Base-by-base conservation (phyloP, 2,329 filamentous ascomycete genomes). In the Aureobasidium sp. region DNA sequence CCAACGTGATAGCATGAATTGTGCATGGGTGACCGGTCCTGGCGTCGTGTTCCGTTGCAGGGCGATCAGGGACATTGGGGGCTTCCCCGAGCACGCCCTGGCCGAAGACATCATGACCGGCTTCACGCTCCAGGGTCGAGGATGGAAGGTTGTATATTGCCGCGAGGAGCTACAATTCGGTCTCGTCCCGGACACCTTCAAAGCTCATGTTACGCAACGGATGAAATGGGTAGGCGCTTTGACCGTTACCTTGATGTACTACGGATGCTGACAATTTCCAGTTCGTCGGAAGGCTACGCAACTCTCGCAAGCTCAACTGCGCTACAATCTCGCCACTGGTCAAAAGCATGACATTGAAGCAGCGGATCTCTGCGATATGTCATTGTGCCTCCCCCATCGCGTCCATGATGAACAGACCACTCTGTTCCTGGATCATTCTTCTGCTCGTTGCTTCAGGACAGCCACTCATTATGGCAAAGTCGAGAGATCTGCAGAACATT, bases 1-100 rank as follows among this genome's bases (percentile, higher is more conserved):
- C 3, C 74, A 76, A 37, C 77, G 77, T 60, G 77, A 79, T 61
- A 71, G 72, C 0, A 69, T 75, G 35, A 74, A 73, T 69, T 80
- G 82, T 6, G 82, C 82, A 21, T 84, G 82, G 78, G 84, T 82
- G 65, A 83, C 81, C 11, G 84, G 84, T 3, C 85, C 83, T 3
- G 84, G 84, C 4, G 86, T 84, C 63, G 73, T 83, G 3, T 77
- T 80, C 27, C 81, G 83, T 3, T 80, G 83, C n/a, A 72, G 77
- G 51, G 84, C 84, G 3, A 73, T 86, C 4, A 78, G 83, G 17
- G 76, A 80, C 19, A 84, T 86, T 61, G 84, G 82, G 64, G 81
- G 83, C 65, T 86, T 84, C 62, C 84, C 84, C 0, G 76, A 81
- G 1, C 81, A 79, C 10, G 84, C 81, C 2, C 71, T 86, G 8